Evolutionary conservation across 1,284 basidiomycete species (phyloP).

Genomic region (Tilletiopsis washingtonensis): DNA sequence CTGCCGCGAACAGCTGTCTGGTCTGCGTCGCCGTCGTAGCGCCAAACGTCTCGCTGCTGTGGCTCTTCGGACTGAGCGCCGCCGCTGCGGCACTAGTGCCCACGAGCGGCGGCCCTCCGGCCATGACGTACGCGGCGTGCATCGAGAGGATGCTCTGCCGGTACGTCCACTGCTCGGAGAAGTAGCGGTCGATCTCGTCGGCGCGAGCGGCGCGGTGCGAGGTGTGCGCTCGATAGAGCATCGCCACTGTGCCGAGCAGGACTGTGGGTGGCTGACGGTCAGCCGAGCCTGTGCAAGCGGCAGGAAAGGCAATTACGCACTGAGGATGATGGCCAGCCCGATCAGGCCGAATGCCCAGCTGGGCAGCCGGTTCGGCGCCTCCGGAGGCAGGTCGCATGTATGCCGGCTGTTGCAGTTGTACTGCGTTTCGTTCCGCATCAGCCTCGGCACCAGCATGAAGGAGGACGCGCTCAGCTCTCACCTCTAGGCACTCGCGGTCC

Average conservation of each 20-base stretch:
- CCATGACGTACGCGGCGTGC: conserved; percentile 8
- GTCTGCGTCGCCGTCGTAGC: no score
- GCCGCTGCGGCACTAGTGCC: no score
- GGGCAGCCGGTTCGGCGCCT: conserved; percentile 6
- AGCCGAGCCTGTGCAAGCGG: no score
- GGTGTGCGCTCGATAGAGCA: conserved; percentile 6
- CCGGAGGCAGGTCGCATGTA: conserved; percentile 3
- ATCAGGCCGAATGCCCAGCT: conserved; percentile 8
- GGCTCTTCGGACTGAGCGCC: no score
- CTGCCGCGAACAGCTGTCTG: no score
- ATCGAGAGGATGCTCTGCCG: conserved; percentile 7
- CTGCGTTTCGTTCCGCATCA: background rate
- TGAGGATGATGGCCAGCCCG: conserved; percentile 4
- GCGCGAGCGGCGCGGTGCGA: conserved; percentile 4
- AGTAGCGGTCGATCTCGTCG: conserved; percentile 13
- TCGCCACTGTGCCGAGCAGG: background rate
- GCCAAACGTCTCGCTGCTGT: no score
- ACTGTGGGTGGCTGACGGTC: conserved; percentile 2
- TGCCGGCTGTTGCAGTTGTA: conserved; percentile 8
- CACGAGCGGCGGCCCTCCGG: no score
- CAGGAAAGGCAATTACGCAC: no score
- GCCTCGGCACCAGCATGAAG: background rate
- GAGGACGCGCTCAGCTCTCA: background rate
- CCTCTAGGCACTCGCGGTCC: conserved; percentile 9
- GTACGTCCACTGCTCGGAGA: conserved; percentile 13